These are phyloP conservation scores for Phaeophleospora eucalypticola DNA, from an alignment of 2,329 filamentous ascomycete genomes.

Conservation along the genomic window DNA sequence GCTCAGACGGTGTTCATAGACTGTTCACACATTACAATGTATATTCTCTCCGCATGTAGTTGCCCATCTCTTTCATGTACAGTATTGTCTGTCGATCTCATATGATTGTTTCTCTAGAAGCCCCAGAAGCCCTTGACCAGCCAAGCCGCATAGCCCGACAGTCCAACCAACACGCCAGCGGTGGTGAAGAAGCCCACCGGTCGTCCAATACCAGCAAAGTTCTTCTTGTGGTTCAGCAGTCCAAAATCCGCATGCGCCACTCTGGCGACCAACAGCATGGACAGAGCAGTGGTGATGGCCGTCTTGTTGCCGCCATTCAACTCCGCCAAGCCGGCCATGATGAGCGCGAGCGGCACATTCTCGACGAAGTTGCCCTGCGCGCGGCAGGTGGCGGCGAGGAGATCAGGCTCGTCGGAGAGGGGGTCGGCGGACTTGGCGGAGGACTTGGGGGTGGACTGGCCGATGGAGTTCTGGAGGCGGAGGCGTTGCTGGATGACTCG, in stretches of 20 bases:
- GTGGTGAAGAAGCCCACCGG: conserved; percentile 14
- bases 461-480: conserved; percentile 7
- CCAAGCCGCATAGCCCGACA: conserved; percentile 12
- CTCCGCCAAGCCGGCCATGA: conserved; percentile 14
- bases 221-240: conserved; percentile 4
- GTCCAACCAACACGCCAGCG: conserved; percentile 3
- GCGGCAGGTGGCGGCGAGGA: conserved; percentile 11
- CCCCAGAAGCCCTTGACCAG: conserved; percentile 15
- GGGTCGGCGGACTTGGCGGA: conserved; percentile 2
- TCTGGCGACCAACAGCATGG: conserved; percentile 6
- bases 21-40: too few relatives aligned
- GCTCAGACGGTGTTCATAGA: too few relatives aligned
- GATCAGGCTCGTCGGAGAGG: neutral
- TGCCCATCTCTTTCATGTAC: too few relatives aligned
- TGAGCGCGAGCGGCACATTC: conserved; percentile 16
- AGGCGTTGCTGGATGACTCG: conserved; percentile 15
- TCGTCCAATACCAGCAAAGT: conserved; percentile 9
- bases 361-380: conserved; percentile 17
- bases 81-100: too few relatives aligned
- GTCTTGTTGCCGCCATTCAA: conserved; percentile 11
- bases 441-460: neutral
- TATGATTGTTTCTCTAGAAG: conserved; percentile 6
- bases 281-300: conserved; percentile 7
- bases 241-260: conserved; percentile 14
- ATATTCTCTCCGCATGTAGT: too few relatives aligned